Base-by-base conservation (phyloP, 805 yeast genomes). In the Candida vaughaniae region DNA sequence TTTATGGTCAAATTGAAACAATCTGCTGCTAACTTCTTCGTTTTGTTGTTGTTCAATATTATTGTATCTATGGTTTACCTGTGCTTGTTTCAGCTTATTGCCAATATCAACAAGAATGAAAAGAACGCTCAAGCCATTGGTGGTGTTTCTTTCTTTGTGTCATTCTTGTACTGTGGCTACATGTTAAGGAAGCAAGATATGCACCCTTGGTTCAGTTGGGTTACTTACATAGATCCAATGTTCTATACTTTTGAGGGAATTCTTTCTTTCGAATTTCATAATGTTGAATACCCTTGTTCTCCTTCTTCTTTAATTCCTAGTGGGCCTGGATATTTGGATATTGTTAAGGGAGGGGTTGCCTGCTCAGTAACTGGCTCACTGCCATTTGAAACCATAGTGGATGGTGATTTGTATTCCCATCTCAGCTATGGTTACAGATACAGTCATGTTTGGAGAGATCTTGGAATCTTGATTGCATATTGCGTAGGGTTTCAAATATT, bases 391-490 rank as follows among this genome's bases (percentile, higher is more conserved):
- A 39, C 52, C 10, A 46, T 45, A 33, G 85, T 86, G 31, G 50
- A 57, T 22, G 95, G 95, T 48, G 77, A 79, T 45, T 59, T 56
- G 23, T 86, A 82, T 51, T 46, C 86, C 38, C 43, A 44, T 4
- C 49, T 49, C 3, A 55, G 78, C 6, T 86, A 58, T 58, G 53
- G 58, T 28, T 87, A 81, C 64, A 53, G 53, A 15, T 77, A 71
- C 50, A 45, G 58, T 15, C 86, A 87, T 58, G 71, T 75, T 33
- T 87, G 95, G 95, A 78, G 95, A 66, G 84, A 87, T 56, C 70
- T 82, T 39, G 95, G 89, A 52, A 76, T 82, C 41, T 41, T 75
- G 41, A 54, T 79, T 52, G 86, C 74, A 2, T 81, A 69, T 51
- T 57, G 69, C 39, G 43, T 66, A 3, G 71, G 72, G 44, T 70